These are phyloP conservation scores for Xylaria hypoxylon DNA, from an alignment of 2,329 filamentous ascomycete species.

Conservation along the genomic window DNA sequence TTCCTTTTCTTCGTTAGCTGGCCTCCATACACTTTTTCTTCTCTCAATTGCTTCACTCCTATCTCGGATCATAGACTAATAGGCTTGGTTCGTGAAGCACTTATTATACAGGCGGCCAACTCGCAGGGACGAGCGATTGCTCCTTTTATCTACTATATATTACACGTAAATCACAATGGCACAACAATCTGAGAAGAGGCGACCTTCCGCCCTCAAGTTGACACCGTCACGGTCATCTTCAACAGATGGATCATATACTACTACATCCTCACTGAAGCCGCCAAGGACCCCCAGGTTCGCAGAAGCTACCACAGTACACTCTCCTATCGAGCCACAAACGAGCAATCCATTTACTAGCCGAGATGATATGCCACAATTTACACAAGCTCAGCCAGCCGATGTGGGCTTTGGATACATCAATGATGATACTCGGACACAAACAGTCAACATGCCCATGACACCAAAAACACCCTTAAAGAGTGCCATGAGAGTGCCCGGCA, in stretches of 20 bases:
- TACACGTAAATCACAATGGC: conserved; percentile 50
- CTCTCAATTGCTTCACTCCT: conserved; percentile 54
- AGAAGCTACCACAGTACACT: conserved; percentile 83
- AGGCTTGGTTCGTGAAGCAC: conserved; percentile 47
- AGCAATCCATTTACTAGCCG: conserved; percentile 64
- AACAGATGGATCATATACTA: conserved; percentile 64
- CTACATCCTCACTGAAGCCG: conserved; percentile 69
- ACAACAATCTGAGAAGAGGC: conserved; percentile 64
- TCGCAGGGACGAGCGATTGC: conserved; percentile 54
- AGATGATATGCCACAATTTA: conserved; percentile 67
- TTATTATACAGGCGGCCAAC: conserved; percentile 42
- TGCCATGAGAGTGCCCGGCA: conserved; percentile 88
- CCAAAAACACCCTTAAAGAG: conserved; percentile 88
- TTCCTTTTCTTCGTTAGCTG: conserved; percentile 65
- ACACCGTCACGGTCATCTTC: conserved; percentile 61
- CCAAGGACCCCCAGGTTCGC: conserved; percentile 83
- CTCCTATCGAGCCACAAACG: conserved; percentile 72
- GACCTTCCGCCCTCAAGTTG: conserved; percentile 67
- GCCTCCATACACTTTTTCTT: conserved; percentile 59
- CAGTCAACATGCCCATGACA: conserved; percentile 72
- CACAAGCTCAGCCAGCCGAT: conserved; percentile 81
- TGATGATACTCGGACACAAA: conserved; percentile 64
- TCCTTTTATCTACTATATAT: conserved; percentile 48
- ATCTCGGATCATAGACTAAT: conserved; percentile 47
- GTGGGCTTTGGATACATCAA: conserved; percentile 93